Evolutionary conservation across 805 yeast species (phyloP).

Genomic region (Metschnikowia chrysomelidarum): DNA sequence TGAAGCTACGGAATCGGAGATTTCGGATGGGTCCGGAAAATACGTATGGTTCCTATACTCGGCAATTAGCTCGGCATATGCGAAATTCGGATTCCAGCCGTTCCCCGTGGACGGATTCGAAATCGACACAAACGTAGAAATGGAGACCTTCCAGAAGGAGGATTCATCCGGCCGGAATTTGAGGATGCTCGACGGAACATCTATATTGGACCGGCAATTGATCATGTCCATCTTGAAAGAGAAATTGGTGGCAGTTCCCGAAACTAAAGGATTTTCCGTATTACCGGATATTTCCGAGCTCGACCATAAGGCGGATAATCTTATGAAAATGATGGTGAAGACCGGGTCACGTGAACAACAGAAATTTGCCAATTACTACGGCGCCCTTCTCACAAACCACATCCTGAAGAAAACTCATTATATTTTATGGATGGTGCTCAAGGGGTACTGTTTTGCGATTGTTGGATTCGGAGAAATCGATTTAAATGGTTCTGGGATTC

Average conservation of each 20-base stretch:
- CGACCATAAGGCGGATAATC: conserved; percentile 1
- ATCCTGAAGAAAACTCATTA: conserved; percentile 36
- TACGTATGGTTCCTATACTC: conserved; percentile 58
- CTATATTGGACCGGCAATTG: conserved; percentile 28
- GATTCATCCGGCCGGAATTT: too few species aligned
- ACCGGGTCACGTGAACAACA: conserved; percentile 10
- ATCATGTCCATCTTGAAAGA: conserved; percentile 29
- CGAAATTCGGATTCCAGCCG: conserved; percentile 54
- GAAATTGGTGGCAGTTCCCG: too few species aligned
- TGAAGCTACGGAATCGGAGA: conserved; percentile 29
- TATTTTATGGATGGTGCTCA: conserved; percentile 31
- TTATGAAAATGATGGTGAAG: conserved; percentile 10
- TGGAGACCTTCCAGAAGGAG: too few species aligned
- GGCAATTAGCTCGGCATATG: conserved; percentile 69
- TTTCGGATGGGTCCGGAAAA: conserved; percentile 26
- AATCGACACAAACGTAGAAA: conserved; percentile 26
- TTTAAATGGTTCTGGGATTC: too few species aligned
- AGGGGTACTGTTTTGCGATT: conserved; percentile 20
- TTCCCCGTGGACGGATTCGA: conserved; percentile 35
- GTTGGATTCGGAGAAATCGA: conserved; percentile 41
- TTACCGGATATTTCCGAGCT: conserved; percentile 24
- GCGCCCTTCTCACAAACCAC: conserved; percentile 41
- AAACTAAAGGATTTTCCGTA: too few species aligned
- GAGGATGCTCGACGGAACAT: conserved; percentile 24
- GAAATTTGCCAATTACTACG: conserved; percentile 25